Percentiles rank a stretch among this genome's conserved stretches.
These are phyloP conservation scores for Tylopilus rubrobrunneus DNA, from an alignment of 768 basidiomycete species.

Conservation along the genomic window DNA sequence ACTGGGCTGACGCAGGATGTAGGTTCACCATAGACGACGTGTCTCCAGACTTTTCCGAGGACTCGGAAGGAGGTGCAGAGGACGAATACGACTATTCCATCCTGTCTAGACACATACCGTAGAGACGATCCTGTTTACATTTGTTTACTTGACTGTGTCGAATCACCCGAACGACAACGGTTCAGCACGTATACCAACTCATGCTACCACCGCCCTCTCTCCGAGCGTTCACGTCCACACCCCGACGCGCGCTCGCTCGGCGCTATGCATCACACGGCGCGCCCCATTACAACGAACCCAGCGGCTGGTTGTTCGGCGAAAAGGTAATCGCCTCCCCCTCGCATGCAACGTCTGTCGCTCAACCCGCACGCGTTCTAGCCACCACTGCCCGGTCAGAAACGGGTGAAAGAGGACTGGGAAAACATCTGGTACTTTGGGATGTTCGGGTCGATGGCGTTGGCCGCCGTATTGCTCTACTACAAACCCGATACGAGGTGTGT, in stretches of 20 bases:
- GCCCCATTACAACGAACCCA: constrained; percentile 85
- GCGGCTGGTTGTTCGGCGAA: constrained; percentile 85
- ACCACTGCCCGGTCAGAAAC: constrained; percentile 73
- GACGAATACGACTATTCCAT: constrained; percentile 38
- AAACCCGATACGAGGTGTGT: constrained; percentile 90
- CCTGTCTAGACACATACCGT: constrained; percentile 28
- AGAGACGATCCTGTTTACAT: constrained; percentile 16
- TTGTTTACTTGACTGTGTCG: constrained; percentile 15
- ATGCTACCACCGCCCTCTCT: constrained; percentile 48
- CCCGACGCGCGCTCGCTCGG: constrained; percentile 28
- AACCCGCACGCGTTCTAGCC: constrained; percentile 44
- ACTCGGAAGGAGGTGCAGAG: constrained; percentile 26
- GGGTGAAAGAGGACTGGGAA: constrained; percentile 90
- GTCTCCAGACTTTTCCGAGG: constrained; percentile 43
- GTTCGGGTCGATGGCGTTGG: constrained; percentile 82
- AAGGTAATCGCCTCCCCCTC: constrained; percentile 47
- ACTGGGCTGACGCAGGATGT: constrained; percentile 7
- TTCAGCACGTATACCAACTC: constrained; percentile 2
- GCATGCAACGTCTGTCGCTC: background rate
- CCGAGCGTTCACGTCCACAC: constrained; percentile 30
- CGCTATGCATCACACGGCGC: constrained; percentile 72
- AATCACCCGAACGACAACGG: background rate
- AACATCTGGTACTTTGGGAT: constrained; percentile 86
- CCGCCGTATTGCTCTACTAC: constrained; percentile 76
- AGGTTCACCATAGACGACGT: constrained; percentile 54